phyloP scores from a whole-genome alignment of 495 filamentous ascomycete species.

The Monascus purpureus region DNA sequence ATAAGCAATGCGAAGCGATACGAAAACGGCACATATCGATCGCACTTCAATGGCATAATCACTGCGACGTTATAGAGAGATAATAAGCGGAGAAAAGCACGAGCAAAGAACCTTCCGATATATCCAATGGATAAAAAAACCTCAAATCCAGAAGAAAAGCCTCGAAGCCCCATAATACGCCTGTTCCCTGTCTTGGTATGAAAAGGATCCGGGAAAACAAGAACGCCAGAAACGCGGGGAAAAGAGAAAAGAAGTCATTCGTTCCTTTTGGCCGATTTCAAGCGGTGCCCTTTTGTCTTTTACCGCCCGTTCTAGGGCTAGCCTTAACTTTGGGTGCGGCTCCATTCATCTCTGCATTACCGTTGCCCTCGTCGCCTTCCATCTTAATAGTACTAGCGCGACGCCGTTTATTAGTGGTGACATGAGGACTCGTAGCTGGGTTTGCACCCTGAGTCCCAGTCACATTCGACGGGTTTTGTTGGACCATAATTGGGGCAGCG shows the following conservation, averaged over 20 bases:
- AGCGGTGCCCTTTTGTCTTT: slow-evolving; percentile 39
- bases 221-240: slow-evolving; percentile 10
- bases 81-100: too few species aligned
- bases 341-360: slow-evolving; percentile 36
- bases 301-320: slow-evolving; percentile 39
- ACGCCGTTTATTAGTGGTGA: slow-evolving; percentile 64
- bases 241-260: slow-evolving; percentile 13
- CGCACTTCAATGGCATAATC: too few species aligned
- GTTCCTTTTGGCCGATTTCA: slow-evolving; percentile 7
- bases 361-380: slow-evolving; percentile 54
- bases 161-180: too few species aligned
- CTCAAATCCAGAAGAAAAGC: too few species aligned
- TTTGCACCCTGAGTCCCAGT: slow-evolving; percentile 53
- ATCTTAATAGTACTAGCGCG: slow-evolving; percentile 63
- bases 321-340: slow-evolving; percentile 38
- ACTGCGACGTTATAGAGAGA: too few species aligned
- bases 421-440: slow-evolving; percentile 74
- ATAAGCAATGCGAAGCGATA: too few species aligned
- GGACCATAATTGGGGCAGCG: slow-evolving; percentile 46
- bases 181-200: too few species aligned
- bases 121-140: too few species aligned
- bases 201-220: too few species aligned
- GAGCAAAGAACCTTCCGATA: slow-evolving; percentile 10
- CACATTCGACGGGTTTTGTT: slow-evolving; percentile 53
- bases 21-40: too few species aligned